Conservation (phyloP, 192 early-diverging fungal genomes). For the Coemansia nantahalensis region DNA sequence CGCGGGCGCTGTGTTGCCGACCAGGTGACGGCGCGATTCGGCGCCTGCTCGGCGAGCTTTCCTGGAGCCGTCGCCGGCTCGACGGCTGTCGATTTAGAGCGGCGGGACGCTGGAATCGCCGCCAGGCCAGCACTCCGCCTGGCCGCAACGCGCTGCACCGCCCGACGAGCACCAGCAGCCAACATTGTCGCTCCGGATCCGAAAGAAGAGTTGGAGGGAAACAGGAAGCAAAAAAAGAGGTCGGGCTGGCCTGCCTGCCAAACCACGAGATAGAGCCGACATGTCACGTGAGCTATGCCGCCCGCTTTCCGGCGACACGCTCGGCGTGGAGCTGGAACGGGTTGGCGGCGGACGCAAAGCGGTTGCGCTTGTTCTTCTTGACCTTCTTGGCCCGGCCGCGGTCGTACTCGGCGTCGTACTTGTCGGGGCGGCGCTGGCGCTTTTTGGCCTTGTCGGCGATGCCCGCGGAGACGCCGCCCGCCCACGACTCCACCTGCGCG, state of each 20-base stretch:
- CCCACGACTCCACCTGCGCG: constrained; percentile 54
- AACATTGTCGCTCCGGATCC: constrained; percentile 12
- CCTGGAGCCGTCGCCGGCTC: constrained; percentile 8
- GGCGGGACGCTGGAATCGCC: constrained; percentile 4
- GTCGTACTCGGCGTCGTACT: constrained; percentile 71
- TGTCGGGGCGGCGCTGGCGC: constrained; percentile 56
- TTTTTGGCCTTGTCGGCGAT: constrained; percentile 36
- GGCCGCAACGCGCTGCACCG: constrained; percentile 24
- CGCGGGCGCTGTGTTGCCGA: constrained; percentile 72
- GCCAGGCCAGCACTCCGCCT: constrained; percentile 2
- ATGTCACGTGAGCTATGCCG: constrained; percentile 2
- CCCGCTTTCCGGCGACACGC: constrained; percentile 22
- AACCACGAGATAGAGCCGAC: too few relatives aligned
- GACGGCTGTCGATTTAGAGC: constrained; percentile 46
- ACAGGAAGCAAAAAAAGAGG: neutral
- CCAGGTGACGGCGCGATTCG: constrained; percentile 76
- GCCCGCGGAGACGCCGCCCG: constrained; percentile 40
- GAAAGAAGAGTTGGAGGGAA: constrained; percentile 2
- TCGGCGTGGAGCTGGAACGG: constrained; percentile 51
- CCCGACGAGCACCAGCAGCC: constrained; percentile 12
- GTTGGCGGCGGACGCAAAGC: constrained; percentile 40
- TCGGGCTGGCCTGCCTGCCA: too few relatives aligned
- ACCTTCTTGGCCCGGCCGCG: constrained; percentile 72
- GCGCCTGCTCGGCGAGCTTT: constrained; percentile 62
- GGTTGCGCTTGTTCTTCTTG: constrained; percentile 57